Conservation (phyloP, 371 early-diverging fungal genomes). For the Dichotomocladium elegans region DNA sequence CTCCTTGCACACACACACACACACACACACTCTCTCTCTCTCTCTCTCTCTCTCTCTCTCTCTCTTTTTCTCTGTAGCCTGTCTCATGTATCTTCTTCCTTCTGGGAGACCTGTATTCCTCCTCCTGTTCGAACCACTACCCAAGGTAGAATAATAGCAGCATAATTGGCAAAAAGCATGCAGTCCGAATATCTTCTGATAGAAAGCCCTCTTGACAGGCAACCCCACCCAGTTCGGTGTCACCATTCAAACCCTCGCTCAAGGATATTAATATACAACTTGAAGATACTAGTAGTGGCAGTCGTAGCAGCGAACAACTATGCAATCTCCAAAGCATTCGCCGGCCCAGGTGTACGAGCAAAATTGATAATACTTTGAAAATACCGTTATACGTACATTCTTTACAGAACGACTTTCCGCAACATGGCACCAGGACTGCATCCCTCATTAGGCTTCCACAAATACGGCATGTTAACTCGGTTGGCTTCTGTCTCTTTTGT, state of each 20-base stretch:
- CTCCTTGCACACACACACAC: no score
- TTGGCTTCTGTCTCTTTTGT: conserved; percentile 27
- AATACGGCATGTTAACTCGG: conserved; percentile 67
- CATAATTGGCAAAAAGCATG: no score
- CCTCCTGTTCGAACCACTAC: not conserved
- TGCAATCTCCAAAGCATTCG: no score
- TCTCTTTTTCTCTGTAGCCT: not conserved
- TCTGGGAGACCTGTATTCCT: not conserved
- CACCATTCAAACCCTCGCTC: no score
- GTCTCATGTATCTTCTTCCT: not conserved
- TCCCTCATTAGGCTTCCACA: conserved; percentile 76
- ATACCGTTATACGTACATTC: conserved; percentile 57
- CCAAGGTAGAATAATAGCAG: no score
- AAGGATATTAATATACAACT: not conserved
- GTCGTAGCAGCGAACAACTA: conserved; percentile 1
- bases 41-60: not conserved
- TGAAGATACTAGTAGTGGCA: conserved; percentile 6
- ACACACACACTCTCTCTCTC: conserved; percentile 3
- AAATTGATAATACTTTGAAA: not conserved
- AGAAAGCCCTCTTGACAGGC: no score
- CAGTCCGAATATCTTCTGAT: no score
- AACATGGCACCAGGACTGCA: conserved; percentile 83
- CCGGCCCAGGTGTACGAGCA: not conserved
- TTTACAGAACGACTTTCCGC: conserved; percentile 84
- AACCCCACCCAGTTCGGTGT: no score